Evolutionary conservation across 1,284 basidiomycete genomes (phyloP).

Genomic region (Ganoderma multipileum): DNA sequence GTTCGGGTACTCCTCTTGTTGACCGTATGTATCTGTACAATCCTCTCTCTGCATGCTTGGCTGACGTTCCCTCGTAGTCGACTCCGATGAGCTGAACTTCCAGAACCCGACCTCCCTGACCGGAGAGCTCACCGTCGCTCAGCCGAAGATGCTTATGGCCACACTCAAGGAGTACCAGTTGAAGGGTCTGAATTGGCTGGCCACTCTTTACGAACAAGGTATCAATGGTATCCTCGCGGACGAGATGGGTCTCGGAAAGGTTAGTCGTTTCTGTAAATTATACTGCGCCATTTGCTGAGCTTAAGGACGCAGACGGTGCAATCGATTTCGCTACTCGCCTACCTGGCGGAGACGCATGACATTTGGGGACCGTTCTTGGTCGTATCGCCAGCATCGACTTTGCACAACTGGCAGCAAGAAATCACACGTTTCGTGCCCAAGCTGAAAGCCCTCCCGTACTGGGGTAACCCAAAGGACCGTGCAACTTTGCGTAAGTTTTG

Average conservation of each 20-base stretch:
- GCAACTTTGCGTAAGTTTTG: slow-evolving; percentile 96
- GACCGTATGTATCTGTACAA: slow-evolving; percentile 55
- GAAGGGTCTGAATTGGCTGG: slow-evolving; percentile 98
- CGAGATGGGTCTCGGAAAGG: slow-evolving; percentile 98
- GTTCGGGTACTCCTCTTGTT: slow-evolving; percentile 53
- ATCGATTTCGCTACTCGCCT: slow-evolving; percentile 96
- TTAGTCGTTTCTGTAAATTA: slow-evolving; percentile 37
- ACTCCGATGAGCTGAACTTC: slow-evolving; percentile 98
- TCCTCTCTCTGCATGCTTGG: slow-evolving; percentile 2
- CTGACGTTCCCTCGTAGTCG: slow-evolving; percentile 60
- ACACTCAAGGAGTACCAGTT: slow-evolving; percentile 99
- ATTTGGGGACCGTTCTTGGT: slow-evolving; percentile 99
- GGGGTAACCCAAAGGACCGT: slow-evolving; percentile 98
- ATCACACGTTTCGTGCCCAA: slow-evolving; percentile 94
- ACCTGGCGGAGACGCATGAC: slow-evolving; percentile 96
- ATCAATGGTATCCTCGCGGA: slow-evolving; percentile 99
- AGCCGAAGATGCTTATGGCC: slow-evolving; percentile 97
- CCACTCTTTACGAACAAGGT: slow-evolving; percentile 97
- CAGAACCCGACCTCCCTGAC: slow-evolving; percentile 97
- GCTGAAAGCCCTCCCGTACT: slow-evolving; percentile 96
- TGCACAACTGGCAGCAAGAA: slow-evolving; percentile 99
- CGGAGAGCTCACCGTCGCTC: slow-evolving; percentile 86
- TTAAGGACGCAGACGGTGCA: slow-evolving; percentile 85
- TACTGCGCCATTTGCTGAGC: slow-evolving; percentile 6
- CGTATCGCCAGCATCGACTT: slow-evolving; percentile 95